phyloP scores from a whole-genome alignment of 1,284 basidiomycete species.

The Pholiota adiposa region DNA sequence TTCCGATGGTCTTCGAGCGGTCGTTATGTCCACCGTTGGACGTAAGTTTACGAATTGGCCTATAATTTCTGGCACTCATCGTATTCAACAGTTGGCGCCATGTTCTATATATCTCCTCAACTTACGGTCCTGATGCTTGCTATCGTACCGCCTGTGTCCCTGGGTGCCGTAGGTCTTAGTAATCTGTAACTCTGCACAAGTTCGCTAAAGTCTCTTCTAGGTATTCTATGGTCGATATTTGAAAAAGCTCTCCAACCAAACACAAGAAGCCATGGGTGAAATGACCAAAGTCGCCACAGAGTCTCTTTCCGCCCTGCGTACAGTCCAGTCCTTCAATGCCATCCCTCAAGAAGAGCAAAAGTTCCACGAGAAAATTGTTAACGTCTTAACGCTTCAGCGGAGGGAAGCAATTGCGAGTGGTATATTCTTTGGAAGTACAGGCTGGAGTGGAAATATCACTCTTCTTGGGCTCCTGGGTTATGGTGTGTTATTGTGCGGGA shows the following conservation, averaged over 20 bases:
- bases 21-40: slow-evolving; percentile 90
- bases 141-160: slow-evolving; percentile 93
- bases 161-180: slow-evolving; percentile 78
- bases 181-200: background rate
- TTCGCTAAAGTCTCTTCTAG: slow-evolving; percentile 37
- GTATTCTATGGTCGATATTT: slow-evolving; percentile 96
- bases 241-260: slow-evolving; percentile 88
- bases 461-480: slow-evolving; percentile 90
- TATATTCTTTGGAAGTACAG: slow-evolving; percentile 92
- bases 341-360: slow-evolving; percentile 73
- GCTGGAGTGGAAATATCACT: slow-evolving; percentile 95
- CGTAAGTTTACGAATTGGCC: slow-evolving; percentile 50
- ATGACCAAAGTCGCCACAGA: slow-evolving; percentile 96
- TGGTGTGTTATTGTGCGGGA: slow-evolving; percentile 47
- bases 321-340: slow-evolving; percentile 91
- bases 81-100: slow-evolving; percentile 77
- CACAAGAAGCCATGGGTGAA: slow-evolving; percentile 93
- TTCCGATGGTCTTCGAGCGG: slow-evolving; percentile 86
- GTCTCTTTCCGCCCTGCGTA: slow-evolving; percentile 90
- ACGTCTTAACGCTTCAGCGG: slow-evolving; percentile 78
- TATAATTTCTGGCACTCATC: slow-evolving; percentile 7
- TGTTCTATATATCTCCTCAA: slow-evolving; percentile 94
- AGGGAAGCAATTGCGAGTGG: slow-evolving; percentile 92
- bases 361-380: slow-evolving; percentile 68
- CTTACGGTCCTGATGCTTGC: slow-evolving; percentile 93